phyloP scores from a whole-genome alignment of 441 rosid species.

The Isatis lusitanica region DNA sequence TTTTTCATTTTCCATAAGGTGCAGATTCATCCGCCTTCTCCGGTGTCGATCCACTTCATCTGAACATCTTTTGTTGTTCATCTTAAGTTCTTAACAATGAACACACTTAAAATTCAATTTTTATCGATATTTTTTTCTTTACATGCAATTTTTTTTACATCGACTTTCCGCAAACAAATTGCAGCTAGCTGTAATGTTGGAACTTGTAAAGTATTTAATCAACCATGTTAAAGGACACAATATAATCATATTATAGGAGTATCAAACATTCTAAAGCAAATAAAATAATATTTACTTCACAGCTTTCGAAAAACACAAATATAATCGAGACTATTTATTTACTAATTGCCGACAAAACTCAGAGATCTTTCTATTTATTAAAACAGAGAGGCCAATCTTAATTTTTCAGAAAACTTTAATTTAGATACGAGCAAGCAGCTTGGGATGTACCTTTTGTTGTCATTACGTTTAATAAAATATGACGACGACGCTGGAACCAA shows the following conservation, averaged over 20 bases:
- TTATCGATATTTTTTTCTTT: background rate
- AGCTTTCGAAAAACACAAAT: conserved; percentile 4
- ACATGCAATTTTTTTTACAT: background rate
- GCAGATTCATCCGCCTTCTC: conserved; percentile 33
- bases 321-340: background rate
- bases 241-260: background rate
- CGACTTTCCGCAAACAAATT: background rate
- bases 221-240: conserved; percentile 10
- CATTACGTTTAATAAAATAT: conserved; percentile 12
- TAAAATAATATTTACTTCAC: background rate
- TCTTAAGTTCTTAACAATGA: background rate
- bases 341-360: conserved; percentile 21
- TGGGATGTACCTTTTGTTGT: background rate
- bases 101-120: background rate
- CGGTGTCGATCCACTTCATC: conserved; percentile 16
- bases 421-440: conserved; percentile 19
- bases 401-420: conserved; percentile 13
- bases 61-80: background rate
- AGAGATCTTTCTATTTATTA: background rate
- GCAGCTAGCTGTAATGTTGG: conserved; percentile 21
- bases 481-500: background rate
- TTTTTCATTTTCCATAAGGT: conserved; percentile 21
- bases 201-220: conserved; percentile 6
- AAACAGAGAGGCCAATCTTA: conserved; percentile 20
- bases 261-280: conserved; percentile 6